Evolutionary conservation across 352 stramenopile species (phyloP).

Genomic region (Phytopythium mirpurense): DNA sequence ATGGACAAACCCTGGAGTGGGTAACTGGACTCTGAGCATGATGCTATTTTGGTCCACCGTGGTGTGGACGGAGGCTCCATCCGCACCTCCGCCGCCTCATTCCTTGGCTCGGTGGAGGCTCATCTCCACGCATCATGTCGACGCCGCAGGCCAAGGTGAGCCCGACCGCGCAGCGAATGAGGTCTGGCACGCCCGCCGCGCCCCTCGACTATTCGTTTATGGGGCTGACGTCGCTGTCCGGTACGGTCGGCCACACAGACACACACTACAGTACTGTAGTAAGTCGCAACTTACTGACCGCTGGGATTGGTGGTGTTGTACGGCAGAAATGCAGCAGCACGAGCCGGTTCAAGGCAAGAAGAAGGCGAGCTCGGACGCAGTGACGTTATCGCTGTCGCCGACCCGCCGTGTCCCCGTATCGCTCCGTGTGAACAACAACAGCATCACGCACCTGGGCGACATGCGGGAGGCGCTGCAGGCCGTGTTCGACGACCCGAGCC

Average conservation of each 20-base stretch:
- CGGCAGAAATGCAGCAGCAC: slow-evolving; percentile 49
- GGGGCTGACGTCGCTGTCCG: slow-evolving; percentile 42
- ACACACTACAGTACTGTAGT: background rate
- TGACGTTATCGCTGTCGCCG: too few relatives aligned
- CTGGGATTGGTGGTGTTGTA: background rate
- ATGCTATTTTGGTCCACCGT: too few relatives aligned
- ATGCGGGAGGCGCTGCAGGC: slow-evolving; percentile 40
- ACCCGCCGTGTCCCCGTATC: slow-evolving; percentile 23
- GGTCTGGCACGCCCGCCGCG: slow-evolving; percentile 5
- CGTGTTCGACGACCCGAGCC: slow-evolving; percentile 42
- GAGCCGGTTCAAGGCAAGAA: slow-evolving; percentile 56
- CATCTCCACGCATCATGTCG: background rate
- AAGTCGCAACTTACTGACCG: background rate
- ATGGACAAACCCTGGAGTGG: too few relatives aligned
- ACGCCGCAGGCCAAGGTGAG: background rate
- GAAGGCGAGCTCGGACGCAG: slow-evolving; percentile 16
- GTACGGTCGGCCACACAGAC: slow-evolving; percentile 16
- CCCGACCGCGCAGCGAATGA: slow-evolving; percentile 6
- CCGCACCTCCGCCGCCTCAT: too few relatives aligned
- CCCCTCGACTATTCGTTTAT: slow-evolving; percentile 75
- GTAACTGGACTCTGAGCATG: too few relatives aligned
- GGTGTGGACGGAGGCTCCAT: too few relatives aligned
- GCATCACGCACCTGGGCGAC: slow-evolving; percentile 38
- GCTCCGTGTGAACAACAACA: slow-evolving; percentile 67
- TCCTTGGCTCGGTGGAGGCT: too few relatives aligned